Base-by-base conservation (phyloP, 306 rosid species). In the Prunus fruticosa region DNA sequence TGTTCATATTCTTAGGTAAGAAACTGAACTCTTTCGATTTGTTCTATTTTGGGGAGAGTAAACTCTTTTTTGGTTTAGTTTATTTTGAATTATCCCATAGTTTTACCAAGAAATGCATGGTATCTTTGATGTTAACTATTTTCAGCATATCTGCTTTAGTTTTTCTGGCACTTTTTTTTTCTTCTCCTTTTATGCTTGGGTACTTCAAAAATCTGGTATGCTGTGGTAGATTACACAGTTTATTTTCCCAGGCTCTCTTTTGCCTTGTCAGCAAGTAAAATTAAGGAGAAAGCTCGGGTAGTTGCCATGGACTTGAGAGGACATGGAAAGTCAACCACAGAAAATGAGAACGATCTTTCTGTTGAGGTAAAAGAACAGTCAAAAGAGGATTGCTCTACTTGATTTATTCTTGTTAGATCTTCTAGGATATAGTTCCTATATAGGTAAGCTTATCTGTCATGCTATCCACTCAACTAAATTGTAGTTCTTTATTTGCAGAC, bases 301-400 rank as follows among this genome's bases (percentile, higher is more conserved):
- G 92, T 92, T 81, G 90, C 96, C 2, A 85, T 95, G 97, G 97
- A 95, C 91, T 76, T 90, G 82, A 88, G 99, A 89, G 97, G 99
- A 67, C 99, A 95, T 82, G 99, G 99, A 78, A 90, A 89, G 84
- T 88, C 97, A 64, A 62, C 62, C 63, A 78, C 97, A 34, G 99
- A 92, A 74, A 86, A 88, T 84, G 97, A 95, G 23, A 69, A 90
- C 3, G 93, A 95, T 81, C 86, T 95, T 80, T 90, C 97, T 23
- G 81, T 89, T 81, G 97, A 89, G 96, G 97, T 95, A 83, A 30
- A 43, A 53, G 66, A 70, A 52, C 74, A 47, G 60, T 78, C 41
- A 62, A 32, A 41, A 64, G 76, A 67, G 51, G 67, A 41, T 51
- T 25, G 15, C 12, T 56, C 71, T 27, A 4, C 56, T 67, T 53